Evolutionary conservation across 306 rosid genomes (phyloP), one percentile per base, ranked within the genome.

Genomic region (Rubus idaeus): DNA sequence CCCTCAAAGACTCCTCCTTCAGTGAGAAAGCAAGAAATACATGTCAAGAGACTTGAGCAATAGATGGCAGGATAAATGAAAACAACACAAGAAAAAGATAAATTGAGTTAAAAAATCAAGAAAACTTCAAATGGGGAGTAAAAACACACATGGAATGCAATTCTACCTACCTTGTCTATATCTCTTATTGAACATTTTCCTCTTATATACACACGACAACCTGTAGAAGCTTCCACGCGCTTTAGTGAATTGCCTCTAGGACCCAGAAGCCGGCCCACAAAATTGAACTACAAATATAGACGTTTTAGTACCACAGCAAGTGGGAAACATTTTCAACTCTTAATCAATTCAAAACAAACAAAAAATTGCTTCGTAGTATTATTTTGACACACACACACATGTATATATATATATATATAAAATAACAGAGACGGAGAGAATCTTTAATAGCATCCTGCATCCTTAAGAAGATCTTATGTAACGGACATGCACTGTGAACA

Each of bases 131-230:
- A 42, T n/a, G 71, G 52, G 52, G 12, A 65, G 39, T 39, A 67
- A 18, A 45, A 5, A 9, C 53, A 60, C 17, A 17, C 12, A 40
- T 18, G 13, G 23, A 39, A 60, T 16, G 47, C 40, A 17, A 65
- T 65, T 41, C 3, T 40, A 65, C 30, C 8, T 46, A 75, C 78
- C 78, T 87, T 89, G 85, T 89, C 93, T 30, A 91, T 88, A 80
- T 91, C 97, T 79, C 90, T 89, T 70, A 91, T 88, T 18, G 97
- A 91, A 42, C 97, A 93, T 82, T 91, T 91, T 57, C 97, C 97
- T 88, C 97, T 84, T 66, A 91, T 89, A 71, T 88, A 91, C 57
- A 91, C 97, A 18, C 97, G 97, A 67, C 97, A 91, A 47, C 97
- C 97, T 51, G 97, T 91, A 46, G 91, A 88, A 69, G 87, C 97